Percentiles rank a stretch among this genome's conserved stretches.
Conservation (phyloP, 1,284 basidiomycete species). For the Apiotrichum akiyoshidainum region DNA sequence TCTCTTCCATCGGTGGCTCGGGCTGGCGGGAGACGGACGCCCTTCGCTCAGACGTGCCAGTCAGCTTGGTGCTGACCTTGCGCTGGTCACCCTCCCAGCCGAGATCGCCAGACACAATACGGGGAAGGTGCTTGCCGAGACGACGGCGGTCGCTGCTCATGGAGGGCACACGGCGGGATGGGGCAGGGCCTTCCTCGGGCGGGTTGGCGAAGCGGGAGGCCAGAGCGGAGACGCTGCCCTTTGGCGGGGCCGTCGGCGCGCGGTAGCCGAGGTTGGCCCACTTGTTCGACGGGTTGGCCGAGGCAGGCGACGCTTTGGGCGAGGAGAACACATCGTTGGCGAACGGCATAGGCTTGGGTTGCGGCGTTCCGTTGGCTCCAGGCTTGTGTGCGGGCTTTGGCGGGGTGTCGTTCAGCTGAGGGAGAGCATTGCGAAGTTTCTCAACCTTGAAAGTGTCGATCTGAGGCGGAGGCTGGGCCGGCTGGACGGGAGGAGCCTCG, state of each 20-base stretch:
- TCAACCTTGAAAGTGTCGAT: neutral
- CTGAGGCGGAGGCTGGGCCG: neutral
- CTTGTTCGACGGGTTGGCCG: conserved; percentile 7
- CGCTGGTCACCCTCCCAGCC: conserved; percentile 40
- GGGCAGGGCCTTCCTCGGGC: conserved; percentile 1
- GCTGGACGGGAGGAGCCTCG: neutral
- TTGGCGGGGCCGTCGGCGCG: conserved; percentile 20
- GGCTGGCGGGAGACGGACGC: conserved; percentile 24
- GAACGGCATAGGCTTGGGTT: conserved; percentile 5
- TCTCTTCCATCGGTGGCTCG: conserved; percentile 10
- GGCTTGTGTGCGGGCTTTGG: neutral
- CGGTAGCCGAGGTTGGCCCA: conserved; percentile 17
- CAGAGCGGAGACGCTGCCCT: conserved; percentile 16
- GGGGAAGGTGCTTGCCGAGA: conserved; percentile 50
- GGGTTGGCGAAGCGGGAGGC: conserved; percentile 18
- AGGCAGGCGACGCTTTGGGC: conserved; percentile 1
- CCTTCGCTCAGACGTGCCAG: conserved; percentile 19
- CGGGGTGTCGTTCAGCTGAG: neutral
- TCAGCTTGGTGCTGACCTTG: conserved; percentile 9
- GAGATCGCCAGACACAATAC: conserved; percentile 50
- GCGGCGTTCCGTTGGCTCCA: too few relatives aligned
- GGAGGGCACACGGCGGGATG: conserved; percentile 14
- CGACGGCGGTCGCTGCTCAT: conserved; percentile 36
- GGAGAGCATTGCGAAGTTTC: neutral
- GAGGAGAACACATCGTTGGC: conserved; percentile 9